phyloP scores from a whole-genome alignment of 352 stramenopile genomes.

The Phytophthora pisi region DNA sequence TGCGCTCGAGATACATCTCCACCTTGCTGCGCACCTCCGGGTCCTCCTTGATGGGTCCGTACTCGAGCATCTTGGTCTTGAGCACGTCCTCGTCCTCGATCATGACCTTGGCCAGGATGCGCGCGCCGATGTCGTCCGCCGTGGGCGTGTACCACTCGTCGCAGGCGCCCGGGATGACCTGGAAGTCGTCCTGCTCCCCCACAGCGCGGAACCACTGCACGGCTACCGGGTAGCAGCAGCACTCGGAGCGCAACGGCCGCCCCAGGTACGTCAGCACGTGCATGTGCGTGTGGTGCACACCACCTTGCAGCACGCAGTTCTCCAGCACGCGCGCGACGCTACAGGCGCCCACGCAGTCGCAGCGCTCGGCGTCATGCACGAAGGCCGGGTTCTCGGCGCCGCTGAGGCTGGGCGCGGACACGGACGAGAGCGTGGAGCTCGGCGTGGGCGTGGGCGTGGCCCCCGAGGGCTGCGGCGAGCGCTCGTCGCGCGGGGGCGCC shows the following conservation, averaged over 20 bases:
- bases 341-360: conserved; percentile 61
- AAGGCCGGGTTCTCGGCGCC: conserved; percentile 56
- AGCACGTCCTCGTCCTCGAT: conserved; percentile 73
- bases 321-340: conserved; percentile 72
- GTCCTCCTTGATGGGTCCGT: conserved; percentile 84
- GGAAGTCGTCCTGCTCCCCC: conserved; percentile 69
- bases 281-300: conserved; percentile 86
- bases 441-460: conserved; percentile 22
- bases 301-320: conserved; percentile 76
- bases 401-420: conserved; percentile 20
- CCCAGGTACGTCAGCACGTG: conserved; percentile 79
- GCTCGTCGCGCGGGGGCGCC: conserved; percentile 41
- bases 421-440: conserved; percentile 33
- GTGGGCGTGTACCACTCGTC: conserved; percentile 84
- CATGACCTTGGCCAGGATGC: conserved; percentile 78
- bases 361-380: conserved; percentile 58
- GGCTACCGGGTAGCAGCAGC: conserved; percentile 71
- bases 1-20: conserved; percentile 83
- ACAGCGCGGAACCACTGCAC: conserved; percentile 83
- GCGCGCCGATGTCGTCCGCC: conserved; percentile 78
- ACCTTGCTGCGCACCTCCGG: conserved; percentile 85
- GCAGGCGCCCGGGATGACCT: conserved; percentile 66
- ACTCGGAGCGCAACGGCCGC: conserved; percentile 57
- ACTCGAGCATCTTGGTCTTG: conserved; percentile 85
- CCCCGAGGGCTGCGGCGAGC: conserved; percentile 17